phyloP scores from a whole-genome alignment of 2,329 filamentous ascomycete genomes.

The Claviceps africana region DNA sequence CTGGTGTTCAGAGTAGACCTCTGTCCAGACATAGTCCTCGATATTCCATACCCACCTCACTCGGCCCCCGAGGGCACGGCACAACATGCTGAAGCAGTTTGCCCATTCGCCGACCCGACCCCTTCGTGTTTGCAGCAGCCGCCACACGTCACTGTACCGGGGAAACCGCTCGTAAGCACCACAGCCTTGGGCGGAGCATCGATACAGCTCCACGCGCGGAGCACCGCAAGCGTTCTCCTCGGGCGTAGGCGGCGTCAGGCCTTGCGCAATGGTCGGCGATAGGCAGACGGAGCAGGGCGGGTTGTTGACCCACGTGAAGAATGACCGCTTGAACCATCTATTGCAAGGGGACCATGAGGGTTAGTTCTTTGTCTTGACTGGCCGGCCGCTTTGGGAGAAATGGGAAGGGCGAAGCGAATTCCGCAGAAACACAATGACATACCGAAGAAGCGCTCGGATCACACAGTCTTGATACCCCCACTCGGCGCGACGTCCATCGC shows the following conservation, averaged over 20 bases:
- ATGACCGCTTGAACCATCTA: constrained; percentile 82
- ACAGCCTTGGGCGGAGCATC: constrained; percentile 66
- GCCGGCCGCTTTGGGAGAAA: background rate
- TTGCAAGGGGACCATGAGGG: constrained; percentile 5
- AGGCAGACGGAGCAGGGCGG: constrained; percentile 71
- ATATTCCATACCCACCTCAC: constrained; percentile 98
- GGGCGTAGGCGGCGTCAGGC: constrained; percentile 70
- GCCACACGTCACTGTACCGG: constrained; percentile 89
- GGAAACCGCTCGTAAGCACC: constrained; percentile 77
- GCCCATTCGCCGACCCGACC: constrained; percentile 93
- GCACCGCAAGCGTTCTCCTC: constrained; percentile 86
- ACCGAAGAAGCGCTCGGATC: constrained; percentile 74
- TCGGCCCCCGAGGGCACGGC: constrained; percentile 76
- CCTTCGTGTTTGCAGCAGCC: constrained; percentile 69
- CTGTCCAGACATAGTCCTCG: constrained; percentile 95
- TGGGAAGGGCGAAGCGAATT: no score
- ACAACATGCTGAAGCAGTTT: constrained; percentile 98
- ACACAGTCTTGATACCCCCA: constrained; percentile 99
- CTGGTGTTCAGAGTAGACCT: constrained; percentile 89
- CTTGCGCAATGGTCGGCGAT: constrained; percentile 68
- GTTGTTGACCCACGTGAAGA: constrained; percentile 96
- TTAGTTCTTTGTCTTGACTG: constrained; percentile 5
- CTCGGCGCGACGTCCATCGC: constrained; percentile 62
- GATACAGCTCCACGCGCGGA: constrained; percentile 76
- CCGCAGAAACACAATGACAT: constrained; percentile 18